Conservation (phyloP, 2,329 filamentous ascomycete species). For the Aspergillus hiratsukae region DNA sequence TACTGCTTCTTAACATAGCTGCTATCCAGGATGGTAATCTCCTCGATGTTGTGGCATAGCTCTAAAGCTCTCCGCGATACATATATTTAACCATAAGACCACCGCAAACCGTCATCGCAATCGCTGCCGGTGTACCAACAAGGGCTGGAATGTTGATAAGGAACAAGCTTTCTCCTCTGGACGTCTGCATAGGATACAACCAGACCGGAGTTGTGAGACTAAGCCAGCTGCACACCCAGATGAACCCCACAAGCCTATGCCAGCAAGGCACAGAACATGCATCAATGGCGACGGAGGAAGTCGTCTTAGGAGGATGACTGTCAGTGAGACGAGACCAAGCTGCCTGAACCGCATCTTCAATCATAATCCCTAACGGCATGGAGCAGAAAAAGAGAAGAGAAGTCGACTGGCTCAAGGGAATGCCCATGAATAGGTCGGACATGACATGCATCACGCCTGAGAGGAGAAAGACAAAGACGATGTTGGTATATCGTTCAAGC, state of each 20-base stretch:
- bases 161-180: not conserved
- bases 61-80: not conserved
- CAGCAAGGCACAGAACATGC: not conserved
- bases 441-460: constrained; percentile 24
- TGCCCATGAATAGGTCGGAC: constrained; percentile 11
- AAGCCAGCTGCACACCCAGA: not conserved
- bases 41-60: not conserved
- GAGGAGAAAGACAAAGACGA: constrained; percentile 25
- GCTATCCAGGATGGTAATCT: not conserved
- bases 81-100: not conserved
- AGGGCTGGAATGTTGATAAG: not conserved
- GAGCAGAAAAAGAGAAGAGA: constrained; percentile 21
- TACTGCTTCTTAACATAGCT: not conserved
- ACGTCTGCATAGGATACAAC: not conserved
- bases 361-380: constrained; percentile 21
- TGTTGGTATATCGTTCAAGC: constrained; percentile 23
- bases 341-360: constrained; percentile 25
- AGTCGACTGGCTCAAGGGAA: constrained; percentile 13
- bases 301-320: not conserved
- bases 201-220: not conserved
- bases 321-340: constrained; percentile 9
- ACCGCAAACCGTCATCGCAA: not conserved
- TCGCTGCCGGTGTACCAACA: not conserved
- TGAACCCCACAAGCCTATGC: not conserved
- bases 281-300: not conserved